A percentile compares a stretch with the other conserved stretches of the same genome.
Conservation (phyloP, 2,329 filamentous ascomycete species). For the Talaromyces sp. region DNA sequence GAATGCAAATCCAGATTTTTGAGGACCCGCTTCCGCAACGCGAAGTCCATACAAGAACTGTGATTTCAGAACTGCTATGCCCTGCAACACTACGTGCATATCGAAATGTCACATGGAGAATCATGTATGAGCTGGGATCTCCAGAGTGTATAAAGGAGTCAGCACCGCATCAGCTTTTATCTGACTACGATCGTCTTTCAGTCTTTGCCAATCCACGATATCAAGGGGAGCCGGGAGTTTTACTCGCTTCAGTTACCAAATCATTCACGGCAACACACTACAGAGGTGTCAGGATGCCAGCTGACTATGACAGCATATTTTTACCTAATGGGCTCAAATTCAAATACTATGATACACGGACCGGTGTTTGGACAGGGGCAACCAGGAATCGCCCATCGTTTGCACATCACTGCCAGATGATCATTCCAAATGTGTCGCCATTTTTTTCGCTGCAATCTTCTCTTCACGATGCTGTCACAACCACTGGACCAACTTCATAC, state of each 20-base stretch:
- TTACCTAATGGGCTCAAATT: conserved; percentile 30
- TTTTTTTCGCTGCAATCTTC: conserved; percentile 11
- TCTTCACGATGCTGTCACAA: conserved; percentile 19
- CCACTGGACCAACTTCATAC: conserved; percentile 45
- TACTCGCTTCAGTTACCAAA: conserved; percentile 43
- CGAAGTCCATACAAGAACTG: conserved; percentile 32
- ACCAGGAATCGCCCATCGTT: not conserved
- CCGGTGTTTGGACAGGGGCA: not conserved
- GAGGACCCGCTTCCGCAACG: conserved; percentile 47
- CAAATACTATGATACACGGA: not conserved
- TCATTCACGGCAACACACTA: conserved; percentile 48
- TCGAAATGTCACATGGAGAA: conserved; percentile 48
- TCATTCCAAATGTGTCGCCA: not conserved
- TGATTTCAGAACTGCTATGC: conserved; percentile 49
- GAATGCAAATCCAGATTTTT: conserved; percentile 42
- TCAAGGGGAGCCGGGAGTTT: not conserved
- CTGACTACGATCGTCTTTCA: not conserved
- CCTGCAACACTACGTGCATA: conserved; percentile 45
- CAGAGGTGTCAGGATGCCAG: conserved; percentile 34
- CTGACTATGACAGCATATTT: conserved; percentile 37
- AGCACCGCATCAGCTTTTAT: not conserved
- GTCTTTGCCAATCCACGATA: not conserved
- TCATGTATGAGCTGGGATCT: conserved; percentile 24
- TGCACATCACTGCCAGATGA: not conserved
- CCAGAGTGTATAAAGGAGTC: not conserved